phyloP scores from a whole-genome alignment of 2,329 filamentous ascomycete genomes.

The Colletotrichum coccodes region DNA sequence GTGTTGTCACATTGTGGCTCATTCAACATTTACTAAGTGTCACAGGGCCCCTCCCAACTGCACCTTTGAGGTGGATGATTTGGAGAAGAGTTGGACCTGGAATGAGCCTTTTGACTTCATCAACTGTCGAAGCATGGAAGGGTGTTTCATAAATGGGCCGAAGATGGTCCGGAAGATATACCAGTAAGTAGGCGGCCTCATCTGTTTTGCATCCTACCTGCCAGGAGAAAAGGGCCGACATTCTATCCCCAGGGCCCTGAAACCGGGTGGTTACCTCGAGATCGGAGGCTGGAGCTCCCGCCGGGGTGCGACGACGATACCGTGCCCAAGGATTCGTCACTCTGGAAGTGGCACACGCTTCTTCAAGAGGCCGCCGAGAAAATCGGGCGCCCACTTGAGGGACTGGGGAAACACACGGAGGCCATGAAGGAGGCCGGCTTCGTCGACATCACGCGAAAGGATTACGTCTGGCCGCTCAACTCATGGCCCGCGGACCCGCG shows the following conservation, averaged over 20 bases:
- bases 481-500: constrained; percentile 34
- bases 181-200: not conserved
- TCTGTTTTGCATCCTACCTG: too few relatives aligned
- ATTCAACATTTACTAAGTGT: too few relatives aligned
- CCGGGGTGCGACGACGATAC: constrained; percentile 44
- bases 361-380: constrained; percentile 43
- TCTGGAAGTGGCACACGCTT: constrained; percentile 40
- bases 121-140: constrained; percentile 45
- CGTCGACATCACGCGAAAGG: constrained; percentile 1
- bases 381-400: constrained; percentile 41
- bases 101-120: constrained; percentile 51
- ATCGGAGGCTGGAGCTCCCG: constrained; percentile 39
- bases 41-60: constrained; percentile 58
- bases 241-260: constrained; percentile 33
- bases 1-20: not conserved
- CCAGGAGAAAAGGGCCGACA: not conserved
- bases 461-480: constrained; percentile 31
- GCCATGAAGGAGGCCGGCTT: constrained; percentile 22
- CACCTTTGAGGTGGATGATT: constrained; percentile 55
- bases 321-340: constrained; percentile 39
- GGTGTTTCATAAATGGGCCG: constrained; percentile 36
- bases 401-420: constrained; percentile 39
- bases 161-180: not conserved
- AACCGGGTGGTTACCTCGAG: constrained; percentile 45
- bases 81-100: constrained; percentile 52